phyloP scores from a whole-genome alignment of 2,329 filamentous ascomycete species.

The Penicillium expansum region DNA sequence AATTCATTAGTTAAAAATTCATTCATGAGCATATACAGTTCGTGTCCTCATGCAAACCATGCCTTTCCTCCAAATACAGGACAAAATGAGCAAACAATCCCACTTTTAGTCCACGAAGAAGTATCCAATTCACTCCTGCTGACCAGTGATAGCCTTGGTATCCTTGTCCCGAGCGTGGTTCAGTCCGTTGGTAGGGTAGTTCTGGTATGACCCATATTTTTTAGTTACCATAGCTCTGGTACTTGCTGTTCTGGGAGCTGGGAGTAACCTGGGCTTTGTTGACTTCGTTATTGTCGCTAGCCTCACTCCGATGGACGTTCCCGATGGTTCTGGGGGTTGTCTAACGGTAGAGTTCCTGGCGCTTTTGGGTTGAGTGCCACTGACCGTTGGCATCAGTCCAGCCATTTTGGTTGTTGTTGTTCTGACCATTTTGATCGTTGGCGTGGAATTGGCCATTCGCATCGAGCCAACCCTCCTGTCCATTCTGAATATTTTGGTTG shows the following conservation, averaged over 20 bases:
- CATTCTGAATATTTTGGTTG: no score
- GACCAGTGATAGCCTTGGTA: constrained; percentile 1
- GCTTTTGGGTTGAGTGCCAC: constrained; percentile 9
- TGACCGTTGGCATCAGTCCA: constrained; percentile 16
- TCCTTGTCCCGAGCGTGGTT: constrained; percentile 4
- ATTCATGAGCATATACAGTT: constrained; percentile 25
- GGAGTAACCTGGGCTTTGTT: constrained; percentile 3
- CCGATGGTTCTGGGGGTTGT: background rate
- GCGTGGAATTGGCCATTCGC: no score
- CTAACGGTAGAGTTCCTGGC: no score
- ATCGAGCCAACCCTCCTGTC: no score
- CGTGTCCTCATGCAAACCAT: constrained; percentile 19
- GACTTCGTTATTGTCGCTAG: background rate
- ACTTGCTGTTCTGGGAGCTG: background rate
- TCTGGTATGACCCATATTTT: constrained; percentile 8
- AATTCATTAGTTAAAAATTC: background rate
- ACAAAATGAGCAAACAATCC: no score
- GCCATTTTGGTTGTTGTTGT: constrained; percentile 13
- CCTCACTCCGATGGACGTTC: background rate
- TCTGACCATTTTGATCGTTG: no score
- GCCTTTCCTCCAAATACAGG: constrained; percentile 2
- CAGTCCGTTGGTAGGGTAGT: background rate
- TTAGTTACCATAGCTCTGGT: constrained; percentile 8
- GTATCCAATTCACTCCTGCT: background rate
- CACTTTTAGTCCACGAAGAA: accelerated